phyloP scores from a whole-genome alignment of 768 basidiomycete species.

The Epithele typhae region DNA sequence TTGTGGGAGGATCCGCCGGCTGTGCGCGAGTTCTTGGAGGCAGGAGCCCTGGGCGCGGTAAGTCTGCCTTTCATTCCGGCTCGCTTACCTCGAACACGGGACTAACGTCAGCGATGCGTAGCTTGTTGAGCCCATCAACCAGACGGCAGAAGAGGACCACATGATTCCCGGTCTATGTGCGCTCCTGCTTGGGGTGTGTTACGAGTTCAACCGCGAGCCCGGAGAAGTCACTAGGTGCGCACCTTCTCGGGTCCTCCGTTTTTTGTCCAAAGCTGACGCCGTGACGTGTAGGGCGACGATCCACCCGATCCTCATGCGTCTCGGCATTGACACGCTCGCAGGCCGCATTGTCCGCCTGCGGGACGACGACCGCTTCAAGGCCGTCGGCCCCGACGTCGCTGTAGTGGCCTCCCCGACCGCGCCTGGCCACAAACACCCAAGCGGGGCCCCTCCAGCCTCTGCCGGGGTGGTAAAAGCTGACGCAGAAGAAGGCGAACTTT shows the following conservation, averaged over 20 bases:
- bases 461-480: conserved; percentile 32
- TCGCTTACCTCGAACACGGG: not conserved
- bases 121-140: conserved; percentile 95
- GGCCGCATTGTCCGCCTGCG: conserved; percentile 83
- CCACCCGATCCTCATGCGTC: conserved; percentile 82
- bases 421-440: conserved; percentile 14
- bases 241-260: not conserved
- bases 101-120: conserved; percentile 26
- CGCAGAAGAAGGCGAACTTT: conserved; percentile 70
- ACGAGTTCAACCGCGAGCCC: conserved; percentile 94
- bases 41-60: conserved; percentile 88
- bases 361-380: conserved; percentile 91
- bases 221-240: conserved; percentile 90
- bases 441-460: conserved; percentile 24
- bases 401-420: conserved; percentile 52
- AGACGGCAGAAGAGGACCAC: conserved; percentile 78
- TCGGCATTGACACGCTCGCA: conserved; percentile 85
- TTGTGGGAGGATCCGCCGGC: conserved; percentile 92
- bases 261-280: not conserved
- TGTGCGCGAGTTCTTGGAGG: conserved; percentile 85
- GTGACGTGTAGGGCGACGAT: conserved; percentile 61
- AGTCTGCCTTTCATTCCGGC: conserved; percentile 37
- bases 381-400: conserved; percentile 79
- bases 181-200: conserved; percentile 90
- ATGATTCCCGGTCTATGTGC: conserved; percentile 87